A percentile compares a stretch with the other conserved stretches of the same genome.
These are phyloP conservation scores for Pyrenophora tritici-repentis DNA, from an alignment of 2,329 filamentous ascomycete genomes.

Conservation along the genomic window DNA sequence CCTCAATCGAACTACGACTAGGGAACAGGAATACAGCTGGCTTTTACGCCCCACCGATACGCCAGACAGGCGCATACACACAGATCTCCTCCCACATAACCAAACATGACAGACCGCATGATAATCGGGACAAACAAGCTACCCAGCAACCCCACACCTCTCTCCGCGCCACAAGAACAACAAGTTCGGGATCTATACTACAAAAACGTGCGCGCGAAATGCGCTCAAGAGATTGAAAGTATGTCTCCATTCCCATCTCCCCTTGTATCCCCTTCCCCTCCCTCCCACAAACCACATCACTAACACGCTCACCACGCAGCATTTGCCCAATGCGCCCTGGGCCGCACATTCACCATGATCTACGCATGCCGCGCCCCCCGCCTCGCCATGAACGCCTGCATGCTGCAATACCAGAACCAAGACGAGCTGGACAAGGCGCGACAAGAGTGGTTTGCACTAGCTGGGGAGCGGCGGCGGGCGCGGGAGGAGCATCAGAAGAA, in stretches of 20 bases:
- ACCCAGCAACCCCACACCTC: conserved; percentile 62
- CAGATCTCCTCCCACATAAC: neutral
- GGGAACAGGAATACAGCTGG: no score
- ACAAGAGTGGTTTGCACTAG: conserved; percentile 87
- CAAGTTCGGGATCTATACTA: conserved; percentile 79
- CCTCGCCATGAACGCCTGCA: conserved; percentile 89
- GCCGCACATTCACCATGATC: conserved; percentile 83
- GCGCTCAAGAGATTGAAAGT: conserved; percentile 68
- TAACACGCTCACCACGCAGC: conserved; percentile 56
- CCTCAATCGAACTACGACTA: no score
- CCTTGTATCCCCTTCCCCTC: no score
- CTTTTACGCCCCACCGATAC: neutral
- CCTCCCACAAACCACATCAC: no score
- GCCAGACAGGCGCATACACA: neutral
- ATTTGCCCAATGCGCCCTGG: conserved; percentile 87
- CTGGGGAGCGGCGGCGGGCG: conserved; percentile 71
- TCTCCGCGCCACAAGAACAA: conserved; percentile 70
- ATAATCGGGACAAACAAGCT: conserved; percentile 25
- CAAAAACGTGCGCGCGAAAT: conserved; percentile 76
- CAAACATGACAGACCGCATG: conserved; percentile 28
- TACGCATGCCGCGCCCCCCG: conserved; percentile 83
- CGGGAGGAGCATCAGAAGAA: conserved; percentile 61
- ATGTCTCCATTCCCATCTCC: conserved; percentile 11
- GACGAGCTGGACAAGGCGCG: conserved; percentile 85
- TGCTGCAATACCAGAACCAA: conserved; percentile 83